Conservation (phyloP, 2,329 filamentous ascomycete genomes). For the Penicillium sp. region DNA sequence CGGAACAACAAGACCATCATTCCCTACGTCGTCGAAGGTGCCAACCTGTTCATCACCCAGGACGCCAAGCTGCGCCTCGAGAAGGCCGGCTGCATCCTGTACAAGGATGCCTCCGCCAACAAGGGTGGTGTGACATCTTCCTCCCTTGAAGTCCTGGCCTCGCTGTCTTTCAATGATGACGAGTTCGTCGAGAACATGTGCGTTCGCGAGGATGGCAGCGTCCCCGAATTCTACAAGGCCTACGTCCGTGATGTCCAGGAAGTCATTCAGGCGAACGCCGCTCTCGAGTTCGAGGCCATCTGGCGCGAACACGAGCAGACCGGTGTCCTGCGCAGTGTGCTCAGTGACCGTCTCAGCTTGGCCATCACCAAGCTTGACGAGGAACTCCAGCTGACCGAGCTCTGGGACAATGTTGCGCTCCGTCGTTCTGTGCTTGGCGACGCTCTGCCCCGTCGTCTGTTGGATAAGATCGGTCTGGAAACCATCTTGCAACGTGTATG, state of each 20-base stretch:
- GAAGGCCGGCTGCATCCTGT: slow-evolving; percentile 88
- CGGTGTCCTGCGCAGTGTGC: slow-evolving; percentile 73
- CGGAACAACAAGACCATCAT: slow-evolving; percentile 81
- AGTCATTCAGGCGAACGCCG: slow-evolving; percentile 86
- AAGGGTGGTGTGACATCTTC: slow-evolving; percentile 98
- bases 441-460: slow-evolving; percentile 77
- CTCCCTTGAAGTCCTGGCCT: slow-evolving; percentile 91
- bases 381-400: slow-evolving; percentile 86
- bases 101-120: slow-evolving; percentile 98
- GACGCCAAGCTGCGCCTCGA: slow-evolving; percentile 95
- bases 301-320: slow-evolving; percentile 91
- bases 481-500: slow-evolving; percentile 75
- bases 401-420: slow-evolving; percentile 82
- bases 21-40: slow-evolving; percentile 95
- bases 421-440: slow-evolving; percentile 75
- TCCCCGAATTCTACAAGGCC: slow-evolving; percentile 84
- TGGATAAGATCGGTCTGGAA: slow-evolving; percentile 87
- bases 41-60: slow-evolving; percentile 98
- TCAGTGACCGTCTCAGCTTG: slow-evolving; percentile 84
- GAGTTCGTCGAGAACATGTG: slow-evolving; percentile 95
- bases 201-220: slow-evolving; percentile 69
- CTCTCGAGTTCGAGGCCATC: slow-evolving; percentile 95
- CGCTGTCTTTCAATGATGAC: slow-evolving; percentile 86
- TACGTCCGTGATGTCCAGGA: slow-evolving; percentile 91
- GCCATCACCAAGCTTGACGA: slow-evolving; percentile 97